Evolutionary conservation across 2,329 filamentous ascomycete species (phyloP).

Genomic region (Colletotrichum graminicola): DNA sequence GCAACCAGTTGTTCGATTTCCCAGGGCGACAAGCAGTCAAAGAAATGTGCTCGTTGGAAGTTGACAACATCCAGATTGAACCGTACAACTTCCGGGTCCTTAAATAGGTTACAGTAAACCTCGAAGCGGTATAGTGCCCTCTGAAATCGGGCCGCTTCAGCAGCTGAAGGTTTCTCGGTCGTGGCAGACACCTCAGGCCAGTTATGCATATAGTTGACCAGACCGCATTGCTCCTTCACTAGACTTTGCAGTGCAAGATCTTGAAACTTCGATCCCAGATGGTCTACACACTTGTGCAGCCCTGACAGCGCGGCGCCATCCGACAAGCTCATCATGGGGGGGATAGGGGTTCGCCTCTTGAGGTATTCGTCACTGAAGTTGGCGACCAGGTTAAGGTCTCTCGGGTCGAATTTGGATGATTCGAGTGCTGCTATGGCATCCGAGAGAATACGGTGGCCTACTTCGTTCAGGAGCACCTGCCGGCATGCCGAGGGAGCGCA

Average conservation of each 20-base stretch:
- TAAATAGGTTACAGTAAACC: slow-evolving; percentile 34
- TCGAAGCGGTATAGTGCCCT: slow-evolving; percentile 37
- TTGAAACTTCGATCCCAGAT: slow-evolving; percentile 23
- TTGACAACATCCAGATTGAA: slow-evolving; percentile 37
- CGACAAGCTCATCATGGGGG: slow-evolving; percentile 17
- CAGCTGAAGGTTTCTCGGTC: slow-evolving; percentile 4
- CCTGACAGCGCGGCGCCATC: slow-evolving; percentile 19
- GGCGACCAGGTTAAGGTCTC: slow-evolving; percentile 10
- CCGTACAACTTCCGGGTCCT: slow-evolving; percentile 35
- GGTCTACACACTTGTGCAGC: slow-evolving; percentile 12
- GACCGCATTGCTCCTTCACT: slow-evolving; percentile 22
- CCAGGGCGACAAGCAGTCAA: slow-evolving; percentile 34
- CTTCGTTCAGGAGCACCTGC: slow-evolving; percentile 34
- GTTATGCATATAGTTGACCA: slow-evolving; percentile 30
- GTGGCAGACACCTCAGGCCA: slow-evolving; percentile 21
- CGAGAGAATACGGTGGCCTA: slow-evolving; percentile 16
- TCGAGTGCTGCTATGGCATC: slow-evolving; percentile 22
- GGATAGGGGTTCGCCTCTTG: slow-evolving; percentile 22
- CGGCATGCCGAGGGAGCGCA: slow-evolving; percentile 36
- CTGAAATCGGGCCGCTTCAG: slow-evolving; percentile 28
- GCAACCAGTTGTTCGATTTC: slow-evolving; percentile 37
- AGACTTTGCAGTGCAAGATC: slow-evolving; percentile 16
- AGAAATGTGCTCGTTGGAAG: slow-evolving; percentile 35
- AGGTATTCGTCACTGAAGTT: slow-evolving; percentile 30
- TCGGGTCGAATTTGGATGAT: slow-evolving; percentile 19